Conservation (phyloP, 2,329 filamentous ascomycete species). For the Fusarium sp. region DNA sequence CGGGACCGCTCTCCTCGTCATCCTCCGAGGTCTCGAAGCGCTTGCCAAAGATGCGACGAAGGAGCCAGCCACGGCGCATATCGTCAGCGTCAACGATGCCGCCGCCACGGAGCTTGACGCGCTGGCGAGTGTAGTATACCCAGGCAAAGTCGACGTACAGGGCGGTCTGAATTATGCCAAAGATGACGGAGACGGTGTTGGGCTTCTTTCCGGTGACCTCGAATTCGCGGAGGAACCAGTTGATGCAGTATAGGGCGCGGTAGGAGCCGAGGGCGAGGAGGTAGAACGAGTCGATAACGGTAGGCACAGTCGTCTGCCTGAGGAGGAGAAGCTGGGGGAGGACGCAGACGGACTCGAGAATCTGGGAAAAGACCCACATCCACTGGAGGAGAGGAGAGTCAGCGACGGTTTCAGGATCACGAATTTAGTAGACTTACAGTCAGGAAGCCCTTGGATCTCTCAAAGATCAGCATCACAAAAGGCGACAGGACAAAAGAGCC, state of each 20-base stretch:
- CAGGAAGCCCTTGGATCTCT: conserved; percentile 61
- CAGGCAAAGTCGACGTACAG: conserved; percentile 95
- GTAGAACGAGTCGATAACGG: conserved; percentile 97
- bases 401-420: not conserved
- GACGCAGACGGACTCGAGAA: conserved; percentile 91
- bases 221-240: conserved; percentile 82
- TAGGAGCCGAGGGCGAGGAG: conserved; percentile 89
- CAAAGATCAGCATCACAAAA: conserved; percentile 77
- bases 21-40: conserved; percentile 63
- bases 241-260: conserved; percentile 88
- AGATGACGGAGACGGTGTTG: conserved; percentile 82
- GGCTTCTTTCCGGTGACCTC: conserved; percentile 70
- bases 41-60: conserved; percentile 81
- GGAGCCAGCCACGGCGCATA: conserved; percentile 84
- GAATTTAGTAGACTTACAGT: conserved; percentile 56
- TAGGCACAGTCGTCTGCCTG: conserved; percentile 94
- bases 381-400: conserved; percentile 63
- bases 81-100: conserved; percentile 93
- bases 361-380: conserved; percentile 88
- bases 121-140: conserved; percentile 94
- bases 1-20: conserved; percentile 70
- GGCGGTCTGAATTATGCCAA: conserved; percentile 88
- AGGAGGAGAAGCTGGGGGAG: conserved; percentile 92
- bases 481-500: conserved; percentile 77
- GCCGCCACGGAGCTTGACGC: conserved; percentile 89